Percentiles rank a stretch among this genome's conserved stretches.
Conservation (phyloP, 306 rosid species). For the Acacia melanoxylon region DNA sequence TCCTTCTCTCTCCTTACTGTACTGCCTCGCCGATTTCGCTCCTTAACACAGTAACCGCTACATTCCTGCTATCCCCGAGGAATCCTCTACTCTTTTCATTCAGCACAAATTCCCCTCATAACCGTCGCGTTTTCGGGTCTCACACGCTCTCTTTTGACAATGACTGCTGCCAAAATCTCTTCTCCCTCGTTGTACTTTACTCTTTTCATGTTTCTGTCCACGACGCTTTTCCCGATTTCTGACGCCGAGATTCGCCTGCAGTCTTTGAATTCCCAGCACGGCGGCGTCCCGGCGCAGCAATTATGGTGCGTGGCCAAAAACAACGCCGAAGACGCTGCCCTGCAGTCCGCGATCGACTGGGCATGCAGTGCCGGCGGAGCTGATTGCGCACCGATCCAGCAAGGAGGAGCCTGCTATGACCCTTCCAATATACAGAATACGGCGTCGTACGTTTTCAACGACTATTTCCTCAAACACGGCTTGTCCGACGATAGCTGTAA, state of each 20-base stretch:
- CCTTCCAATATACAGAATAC: slow-evolving; percentile 53
- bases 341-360: slow-evolving; percentile 79
- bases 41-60: slow-evolving; percentile 53
- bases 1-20: not conserved
- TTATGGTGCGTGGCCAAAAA: slow-evolving; percentile 99
- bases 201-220: slow-evolving; percentile 24
- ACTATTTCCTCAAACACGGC: slow-evolving; percentile 75
- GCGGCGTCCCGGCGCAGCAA: slow-evolving; percentile 43
- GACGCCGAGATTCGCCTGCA: slow-evolving; percentile 13
- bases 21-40: slow-evolving; percentile 23
- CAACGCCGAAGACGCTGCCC: slow-evolving; percentile 79
- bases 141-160: slow-evolving; percentile 15
- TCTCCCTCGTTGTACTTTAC: slow-evolving; percentile 8
- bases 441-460: slow-evolving; percentile 90
- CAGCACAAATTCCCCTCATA: not conserved
- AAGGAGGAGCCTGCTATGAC: slow-evolving; percentile 81
- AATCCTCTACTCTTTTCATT: not conserved
- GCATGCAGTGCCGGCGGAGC: slow-evolving; percentile 86
- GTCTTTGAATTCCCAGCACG: slow-evolving; percentile 6
- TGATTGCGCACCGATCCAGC: slow-evolving; percentile 79
- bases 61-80: slow-evolving; percentile 29
- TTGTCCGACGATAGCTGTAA: slow-evolving; percentile 70
- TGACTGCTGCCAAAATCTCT: slow-evolving; percentile 28
- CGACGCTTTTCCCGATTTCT: slow-evolving; percentile 25
- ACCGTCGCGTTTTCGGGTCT: not conserved